Conservation (phyloP, 108 stramenopile genomes). For the Mediolabrus comicus region DNA sequence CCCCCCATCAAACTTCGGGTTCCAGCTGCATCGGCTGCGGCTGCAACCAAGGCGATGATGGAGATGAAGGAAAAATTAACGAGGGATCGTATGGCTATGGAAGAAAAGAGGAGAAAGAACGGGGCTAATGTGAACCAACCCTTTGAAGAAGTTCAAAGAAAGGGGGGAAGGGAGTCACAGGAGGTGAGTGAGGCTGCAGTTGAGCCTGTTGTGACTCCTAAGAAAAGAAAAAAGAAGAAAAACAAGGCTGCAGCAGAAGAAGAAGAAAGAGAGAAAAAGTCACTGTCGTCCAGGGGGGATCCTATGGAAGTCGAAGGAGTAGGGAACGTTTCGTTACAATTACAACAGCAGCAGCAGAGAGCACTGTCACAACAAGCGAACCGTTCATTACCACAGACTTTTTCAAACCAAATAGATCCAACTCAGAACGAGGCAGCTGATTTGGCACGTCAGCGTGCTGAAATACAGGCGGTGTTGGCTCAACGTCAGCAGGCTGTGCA, state of each 20-base stretch:
- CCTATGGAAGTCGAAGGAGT: conserved; percentile 26
- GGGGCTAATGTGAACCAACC: conserved; percentile 11
- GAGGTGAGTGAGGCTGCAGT: conserved; percentile 14
- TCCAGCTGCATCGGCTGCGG: conserved; percentile 78
- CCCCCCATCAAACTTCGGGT: conserved; percentile 84
- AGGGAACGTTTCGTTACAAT: conserved; percentile 30
- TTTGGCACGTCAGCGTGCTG: conserved; percentile 33
- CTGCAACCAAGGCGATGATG: conserved; percentile 68
- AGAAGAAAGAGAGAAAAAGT: conserved; percentile 29
- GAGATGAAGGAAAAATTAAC: conserved; percentile 62
- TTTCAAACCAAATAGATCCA: conserved; percentile 19
- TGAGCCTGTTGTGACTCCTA: conserved; percentile 27
- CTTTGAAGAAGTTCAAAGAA: conserved; percentile 2
- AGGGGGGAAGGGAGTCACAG: conserved; percentile 18
- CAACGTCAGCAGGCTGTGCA: conserved; percentile 42
- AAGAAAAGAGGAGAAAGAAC: conserved; percentile 12
- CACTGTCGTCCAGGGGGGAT: conserved; percentile 19
- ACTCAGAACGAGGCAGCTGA: conserved; percentile 20
- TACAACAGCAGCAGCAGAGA: conserved; percentile 38
- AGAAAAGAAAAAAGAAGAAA: conserved; percentile 50
- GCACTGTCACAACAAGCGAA: background rate
- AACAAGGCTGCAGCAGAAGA: conserved; percentile 32
- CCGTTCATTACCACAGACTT: conserved; percentile 27
- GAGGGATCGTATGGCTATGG: conserved; percentile 12
- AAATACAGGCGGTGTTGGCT: conserved; percentile 38